Evolutionary conservation across 345 rosid species (phyloP), one percentile per base, ranked within the genome.

Genomic region (Lagerstroemia speciosa): DNA sequence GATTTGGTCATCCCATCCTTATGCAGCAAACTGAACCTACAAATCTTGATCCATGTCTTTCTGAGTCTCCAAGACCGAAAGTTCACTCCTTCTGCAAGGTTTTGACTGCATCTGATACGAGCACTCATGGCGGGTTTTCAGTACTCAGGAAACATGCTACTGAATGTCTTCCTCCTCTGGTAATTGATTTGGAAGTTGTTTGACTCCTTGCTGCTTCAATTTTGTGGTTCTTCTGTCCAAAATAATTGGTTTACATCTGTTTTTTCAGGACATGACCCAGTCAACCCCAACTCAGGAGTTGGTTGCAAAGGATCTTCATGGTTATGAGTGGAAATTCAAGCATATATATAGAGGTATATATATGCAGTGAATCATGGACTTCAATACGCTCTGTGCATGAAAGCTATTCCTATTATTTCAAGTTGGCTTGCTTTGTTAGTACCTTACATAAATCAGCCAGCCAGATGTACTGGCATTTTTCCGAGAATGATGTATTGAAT

Each of bases 41-140:
- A 57, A 75, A 61, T 69, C 89, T 83, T 58, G 89, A 87, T 77
- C 70, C 80, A 16, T 64, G 77, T 64, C 71, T 74, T 55, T 74
- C 84, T 0, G 89, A 89, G 69, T 69, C 69, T 1, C 78, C 76
- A 67, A 84, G 76, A 70, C 85, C 79, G 37, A 74, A 81, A 14
- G 79, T 91, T 73, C 86, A 85, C 77, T 85, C 92, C 10, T 93
- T 93, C 78, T 79, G 87, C 82, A 93, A 93, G 81, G 92, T 89
- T 72, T 78, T 93, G 68, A 93, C 98, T 3, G 98, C 98, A 6
- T 91, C 98, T 22, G 98, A 93, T 75, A 93, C 98, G 24, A 93
- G 98, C 83, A 93, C 98, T 50, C 97, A 93, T 53, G 98, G 98
- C 24, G 98, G 98, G 10, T 91, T 93, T 78, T 93, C 97, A 70